Evolutionary conservation across 2,329 filamentous ascomycete species (phyloP).

Genomic region (Sporothrix globosa): DNA sequence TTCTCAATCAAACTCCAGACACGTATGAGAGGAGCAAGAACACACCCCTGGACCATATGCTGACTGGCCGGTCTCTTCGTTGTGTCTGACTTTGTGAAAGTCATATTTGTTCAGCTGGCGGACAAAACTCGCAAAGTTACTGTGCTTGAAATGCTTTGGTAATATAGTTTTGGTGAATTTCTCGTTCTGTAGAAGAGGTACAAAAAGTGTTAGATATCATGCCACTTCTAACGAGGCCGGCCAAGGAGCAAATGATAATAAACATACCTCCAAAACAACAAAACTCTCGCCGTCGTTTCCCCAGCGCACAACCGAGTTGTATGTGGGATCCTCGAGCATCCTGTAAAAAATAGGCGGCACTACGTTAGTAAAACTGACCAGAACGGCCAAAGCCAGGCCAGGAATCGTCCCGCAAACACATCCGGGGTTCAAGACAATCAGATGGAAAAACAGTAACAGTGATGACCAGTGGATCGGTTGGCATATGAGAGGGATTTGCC

Average conservation of each 20-base stretch:
- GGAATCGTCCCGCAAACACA: not conserved
- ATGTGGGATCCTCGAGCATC: constrained; percentile 95
- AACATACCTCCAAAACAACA: constrained; percentile 86
- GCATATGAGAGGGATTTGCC: constrained; percentile 35
- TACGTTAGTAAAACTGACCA: constrained; percentile 1
- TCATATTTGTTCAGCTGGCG: constrained; percentile 63
- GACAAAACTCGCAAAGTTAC: constrained; percentile 96
- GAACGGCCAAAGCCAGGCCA: not conserved
- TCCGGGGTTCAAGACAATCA: not conserved
- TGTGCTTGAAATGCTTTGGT: constrained; percentile 98
- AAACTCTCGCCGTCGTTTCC: constrained; percentile 94
- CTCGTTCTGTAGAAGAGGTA: constrained; percentile 69
- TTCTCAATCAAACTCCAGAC: too few relatives aligned
- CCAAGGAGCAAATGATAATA: not conserved
- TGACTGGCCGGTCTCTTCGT: constrained; percentile 80
- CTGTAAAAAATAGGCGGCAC: constrained; percentile 50
- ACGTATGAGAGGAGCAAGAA: not conserved
- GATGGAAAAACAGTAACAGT: not conserved
- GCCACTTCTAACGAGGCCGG: not conserved
- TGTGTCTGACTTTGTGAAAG: constrained; percentile 96
- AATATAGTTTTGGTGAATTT: constrained; percentile 97
- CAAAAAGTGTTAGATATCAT: not conserved
- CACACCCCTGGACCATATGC: constrained; percentile 77
- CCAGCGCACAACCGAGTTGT: constrained; percentile 93
- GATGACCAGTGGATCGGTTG: not conserved